Evolutionary conservation across 257 asterid species (phyloP).

Genomic region (Anisodus acutangulus): DNA sequence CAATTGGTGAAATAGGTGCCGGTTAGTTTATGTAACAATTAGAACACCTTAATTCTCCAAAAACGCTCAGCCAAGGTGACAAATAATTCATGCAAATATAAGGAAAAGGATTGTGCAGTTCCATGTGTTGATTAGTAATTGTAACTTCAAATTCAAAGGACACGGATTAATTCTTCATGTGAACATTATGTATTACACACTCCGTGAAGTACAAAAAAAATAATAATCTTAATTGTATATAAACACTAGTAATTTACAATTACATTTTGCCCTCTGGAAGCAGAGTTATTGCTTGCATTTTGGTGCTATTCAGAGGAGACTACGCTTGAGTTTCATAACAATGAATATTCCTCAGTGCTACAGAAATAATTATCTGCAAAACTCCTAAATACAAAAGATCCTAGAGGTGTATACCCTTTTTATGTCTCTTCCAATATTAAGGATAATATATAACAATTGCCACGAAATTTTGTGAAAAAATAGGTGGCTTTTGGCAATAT

Average conservation of each 20-base stretch:
- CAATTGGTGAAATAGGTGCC: too few relatives aligned
- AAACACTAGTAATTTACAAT: constrained; percentile 22
- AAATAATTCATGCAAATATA: background rate
- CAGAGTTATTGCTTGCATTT: background rate
- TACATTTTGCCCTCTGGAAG: constrained; percentile 1
- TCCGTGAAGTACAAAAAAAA: background rate
- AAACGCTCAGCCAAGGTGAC: background rate
- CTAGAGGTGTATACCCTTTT: background rate
- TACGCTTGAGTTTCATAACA: background rate
- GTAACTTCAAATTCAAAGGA: background rate
- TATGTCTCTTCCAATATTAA: background rate
- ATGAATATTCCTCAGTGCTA: background rate
- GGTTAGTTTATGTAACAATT: too few relatives aligned
- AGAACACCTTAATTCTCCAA: too few relatives aligned
- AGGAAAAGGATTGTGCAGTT: background rate
- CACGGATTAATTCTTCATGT: background rate
- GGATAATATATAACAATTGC: background rate
- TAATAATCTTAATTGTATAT: background rate
- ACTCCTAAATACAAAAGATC: constrained; percentile 17
- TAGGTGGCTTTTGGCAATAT: constrained; percentile 18
- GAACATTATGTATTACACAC: background rate
- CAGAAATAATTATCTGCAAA: background rate
- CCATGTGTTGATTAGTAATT: background rate
- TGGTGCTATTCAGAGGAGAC: constrained; percentile 3
- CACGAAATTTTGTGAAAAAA: background rate